These are phyloP conservation scores for Coemansia sp. DNA, from an alignment of 192 early-diverging fungal genomes.

Conservation along the genomic window DNA sequence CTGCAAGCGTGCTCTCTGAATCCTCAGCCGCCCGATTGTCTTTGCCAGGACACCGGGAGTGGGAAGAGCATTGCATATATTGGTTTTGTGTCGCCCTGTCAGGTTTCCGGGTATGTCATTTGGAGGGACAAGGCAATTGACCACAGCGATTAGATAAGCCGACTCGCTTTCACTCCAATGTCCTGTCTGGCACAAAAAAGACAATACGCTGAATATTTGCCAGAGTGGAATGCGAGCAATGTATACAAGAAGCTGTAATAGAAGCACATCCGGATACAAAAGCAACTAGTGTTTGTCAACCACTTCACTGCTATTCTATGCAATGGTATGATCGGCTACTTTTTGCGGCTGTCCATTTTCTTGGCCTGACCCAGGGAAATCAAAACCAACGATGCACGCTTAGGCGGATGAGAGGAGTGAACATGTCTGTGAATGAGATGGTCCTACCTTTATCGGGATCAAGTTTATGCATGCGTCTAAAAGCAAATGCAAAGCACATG, in stretches of 20 bases:
- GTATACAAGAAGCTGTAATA: not conserved
- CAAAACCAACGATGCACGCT: not conserved
- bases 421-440: not conserved
- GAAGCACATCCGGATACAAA: not conserved
- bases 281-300: not conserved
- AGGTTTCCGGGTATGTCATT: not conserved
- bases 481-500: not conserved
- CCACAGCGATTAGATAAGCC: too few relatives aligned
- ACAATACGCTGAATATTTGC: not conserved
- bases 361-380: not conserved
- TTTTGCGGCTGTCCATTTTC: not conserved
- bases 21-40: not conserved
- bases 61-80: not conserved
- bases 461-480: not conserved
- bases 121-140: too few relatives aligned
- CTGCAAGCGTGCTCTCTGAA: not conserved
- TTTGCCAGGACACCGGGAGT: not conserved
- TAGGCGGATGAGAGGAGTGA: not conserved
- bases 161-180: too few relatives aligned
- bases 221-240: not conserved
- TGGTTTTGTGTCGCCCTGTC: not conserved
- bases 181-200: not conserved
- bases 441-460: not conserved
- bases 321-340: not conserved
- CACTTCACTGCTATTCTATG: not conserved